These are phyloP conservation scores for Pilasporangium apinafurcum DNA, from an alignment of 352 stramenopile species.

Conservation along the genomic window DNA sequence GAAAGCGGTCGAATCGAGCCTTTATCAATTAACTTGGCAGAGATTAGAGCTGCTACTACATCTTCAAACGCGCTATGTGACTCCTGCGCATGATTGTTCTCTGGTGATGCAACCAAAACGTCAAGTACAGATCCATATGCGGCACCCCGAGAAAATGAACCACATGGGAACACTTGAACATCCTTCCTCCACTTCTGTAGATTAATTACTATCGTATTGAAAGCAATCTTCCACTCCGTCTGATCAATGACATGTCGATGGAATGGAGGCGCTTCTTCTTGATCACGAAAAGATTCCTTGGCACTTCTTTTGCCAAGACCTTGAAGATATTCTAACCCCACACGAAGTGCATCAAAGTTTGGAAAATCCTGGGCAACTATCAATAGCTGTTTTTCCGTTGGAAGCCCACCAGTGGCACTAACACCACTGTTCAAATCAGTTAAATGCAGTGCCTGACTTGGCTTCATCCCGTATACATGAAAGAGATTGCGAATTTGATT, in stretches of 20 bases:
- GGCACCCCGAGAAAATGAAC: constrained; percentile 61
- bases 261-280: constrained; percentile 1
- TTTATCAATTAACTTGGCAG: constrained; percentile 28
- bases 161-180: constrained; percentile 62
- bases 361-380: constrained; percentile 12
- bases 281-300: too few relatives aligned
- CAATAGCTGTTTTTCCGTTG: constrained; percentile 18
- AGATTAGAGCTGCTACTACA: constrained; percentile 28
- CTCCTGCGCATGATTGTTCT: too few relatives aligned
- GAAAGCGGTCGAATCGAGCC: constrained; percentile 22
- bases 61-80: constrained; percentile 26
- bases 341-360: constrained; percentile 16
- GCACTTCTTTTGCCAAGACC: too few relatives aligned
- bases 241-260: constrained; percentile 40
- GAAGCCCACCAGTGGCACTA: constrained; percentile 1
- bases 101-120: constrained; percentile 40
- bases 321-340: constrained; percentile 31
- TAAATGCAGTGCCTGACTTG: constrained; percentile 22
- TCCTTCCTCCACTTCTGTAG: constrained; percentile 41
- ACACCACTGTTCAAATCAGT: constrained; percentile 11
- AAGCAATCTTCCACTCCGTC: constrained; percentile 57
- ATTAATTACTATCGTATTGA: constrained; percentile 54
- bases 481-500: constrained; percentile 19
- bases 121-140: constrained; percentile 70
- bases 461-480: constrained; percentile 52